Base-by-base conservation (phyloP, 345 rosid genomes). In the Eucalyptus guilfoylei region DNA sequence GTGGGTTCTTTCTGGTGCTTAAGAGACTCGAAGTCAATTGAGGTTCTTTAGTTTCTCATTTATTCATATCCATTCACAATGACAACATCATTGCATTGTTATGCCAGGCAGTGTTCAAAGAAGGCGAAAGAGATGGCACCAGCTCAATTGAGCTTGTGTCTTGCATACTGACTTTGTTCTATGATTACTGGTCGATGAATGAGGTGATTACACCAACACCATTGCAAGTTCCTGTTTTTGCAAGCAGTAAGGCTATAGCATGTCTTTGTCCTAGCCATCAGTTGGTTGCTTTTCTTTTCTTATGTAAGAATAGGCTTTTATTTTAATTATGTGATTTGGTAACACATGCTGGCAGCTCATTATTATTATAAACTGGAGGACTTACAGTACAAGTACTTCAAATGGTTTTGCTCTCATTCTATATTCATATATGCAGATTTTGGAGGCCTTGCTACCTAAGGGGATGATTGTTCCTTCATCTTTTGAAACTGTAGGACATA, bases 171-270 rank as follows among this genome's bases (percentile, higher is more conserved):
- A 97, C 95, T 67, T 87, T 97, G 93, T 95, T 94, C 89, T 97
- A 97, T 94, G 96, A 94, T 83, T 96, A 96, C 89, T 97, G 98
- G 99, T 96, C 91, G 89, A 96, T 95, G 99, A 94, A 94, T 92
- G 98, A 97, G 98, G 99, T 97, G 94, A 88, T 88, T 64, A 21
- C 19, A 54, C 32, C 23, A 32, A 52, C 83, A 32, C 44, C 24
- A 19, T 17, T 42, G 49, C 67, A 69, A 54, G 44, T 88, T 17
- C 24, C 21, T 88, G 12, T 88, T 89, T 44, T 5, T 26, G 54
- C 30, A 45, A 49, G 80, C 32, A 83, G 48, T 76, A 81, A 90
- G 44, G n/a, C 62, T 88, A 47, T 86, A 30, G 48, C 58, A 64
- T 62, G 15, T 28, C n/a, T 69, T 83, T 49, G 62, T 88, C 45